Evolutionary conservation across 179 eudicot genomes (phyloP).

Genomic region (Patellifolia procumbens): DNA sequence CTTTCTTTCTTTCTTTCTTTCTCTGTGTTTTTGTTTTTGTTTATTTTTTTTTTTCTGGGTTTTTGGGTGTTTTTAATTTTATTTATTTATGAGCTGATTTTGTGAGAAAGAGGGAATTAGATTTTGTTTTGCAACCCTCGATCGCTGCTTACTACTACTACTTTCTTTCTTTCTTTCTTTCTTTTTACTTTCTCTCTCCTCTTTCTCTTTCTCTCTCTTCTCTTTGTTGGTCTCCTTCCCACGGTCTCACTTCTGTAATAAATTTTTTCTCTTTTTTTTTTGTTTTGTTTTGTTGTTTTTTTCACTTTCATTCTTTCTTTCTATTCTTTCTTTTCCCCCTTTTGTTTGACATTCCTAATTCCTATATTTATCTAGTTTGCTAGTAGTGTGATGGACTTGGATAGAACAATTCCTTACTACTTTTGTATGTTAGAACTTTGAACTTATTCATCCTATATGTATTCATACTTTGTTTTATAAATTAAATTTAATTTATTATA

Average conservation of each 20-base stretch:
- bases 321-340: neutral
- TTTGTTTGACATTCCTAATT: neutral
- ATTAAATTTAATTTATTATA: too few relatives aligned
- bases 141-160: constrained; percentile 29
- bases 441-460: too few relatives aligned
- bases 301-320: too few relatives aligned
- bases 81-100: constrained; percentile 15
- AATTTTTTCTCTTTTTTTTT: neutral
- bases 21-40: constrained; percentile 2
- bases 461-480: too few relatives aligned
- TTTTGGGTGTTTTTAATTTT: constrained; percentile 5
- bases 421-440: neutral
- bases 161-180: too few relatives aligned
- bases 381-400: neutral
- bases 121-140: constrained; percentile 41
- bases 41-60: constrained; percentile 27
- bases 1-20: constrained; percentile 26
- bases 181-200: constrained; percentile 16
- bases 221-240: constrained; percentile 21
- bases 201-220: constrained; percentile 13
- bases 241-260: constrained; percentile 28
- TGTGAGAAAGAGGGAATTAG: constrained; percentile 31
- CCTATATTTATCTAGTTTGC: too few relatives aligned
- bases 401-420: neutral
- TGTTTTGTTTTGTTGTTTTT: neutral